Conservation (phyloP, 345 rosid genomes). For the Capsella bursapastoris region DNA sequence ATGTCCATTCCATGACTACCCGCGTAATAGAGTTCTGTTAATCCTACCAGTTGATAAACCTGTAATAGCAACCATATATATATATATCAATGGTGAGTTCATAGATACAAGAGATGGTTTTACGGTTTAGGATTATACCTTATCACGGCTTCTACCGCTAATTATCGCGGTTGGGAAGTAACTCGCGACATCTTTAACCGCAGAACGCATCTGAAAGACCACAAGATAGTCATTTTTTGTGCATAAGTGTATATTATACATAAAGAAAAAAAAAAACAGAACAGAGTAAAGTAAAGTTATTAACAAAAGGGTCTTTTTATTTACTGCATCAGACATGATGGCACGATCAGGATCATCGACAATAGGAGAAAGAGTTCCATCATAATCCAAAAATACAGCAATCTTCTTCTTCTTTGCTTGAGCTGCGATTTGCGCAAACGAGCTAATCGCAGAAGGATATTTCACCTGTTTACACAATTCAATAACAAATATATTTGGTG, state of each 20-base stretch:
- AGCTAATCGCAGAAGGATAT: conserved; percentile 81
- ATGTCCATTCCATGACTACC: conserved; percentile 99
- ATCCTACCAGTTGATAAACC: conserved; percentile 88
- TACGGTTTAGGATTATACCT: conserved; percentile 49
- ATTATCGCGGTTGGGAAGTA: conserved; percentile 92
- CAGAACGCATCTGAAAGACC: conserved; percentile 76
- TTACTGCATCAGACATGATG: conserved; percentile 75
- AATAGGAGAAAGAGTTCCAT: conserved; percentile 93
- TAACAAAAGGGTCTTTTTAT: conserved; percentile 21
- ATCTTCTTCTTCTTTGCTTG: conserved; percentile 73
- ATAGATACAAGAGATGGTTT: background rate
- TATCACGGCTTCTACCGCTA: conserved; percentile 94
- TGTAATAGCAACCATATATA: conserved; percentile 34
- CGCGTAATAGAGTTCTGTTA: conserved; percentile 90
- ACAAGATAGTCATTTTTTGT: background rate
- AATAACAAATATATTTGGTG: background rate
- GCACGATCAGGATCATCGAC: conserved; percentile 93
- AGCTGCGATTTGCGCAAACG: conserved; percentile 59
- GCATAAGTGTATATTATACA: background rate
- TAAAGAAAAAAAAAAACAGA: background rate
- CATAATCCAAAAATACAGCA: conserved; percentile 88
- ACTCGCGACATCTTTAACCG: conserved; percentile 71
- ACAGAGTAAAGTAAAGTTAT: conserved; percentile 30
- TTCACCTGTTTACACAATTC: conserved; percentile 57
- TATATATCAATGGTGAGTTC: background rate